Conservation (phyloP, 1,139 yeast species). For the Pichia sp. region DNA sequence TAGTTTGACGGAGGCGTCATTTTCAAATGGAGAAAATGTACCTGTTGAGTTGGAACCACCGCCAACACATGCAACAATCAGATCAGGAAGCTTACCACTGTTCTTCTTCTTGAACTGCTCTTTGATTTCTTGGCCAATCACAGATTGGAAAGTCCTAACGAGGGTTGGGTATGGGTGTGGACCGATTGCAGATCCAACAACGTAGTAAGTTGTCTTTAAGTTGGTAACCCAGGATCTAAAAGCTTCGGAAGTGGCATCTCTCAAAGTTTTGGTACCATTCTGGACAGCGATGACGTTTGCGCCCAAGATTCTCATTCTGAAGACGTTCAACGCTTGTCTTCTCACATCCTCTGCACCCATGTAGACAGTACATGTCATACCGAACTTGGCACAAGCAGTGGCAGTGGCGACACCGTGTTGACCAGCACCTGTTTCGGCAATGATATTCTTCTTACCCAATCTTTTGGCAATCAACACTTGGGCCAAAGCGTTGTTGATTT, state of each 20-base stretch:
- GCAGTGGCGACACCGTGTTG: conserved; percentile 99
- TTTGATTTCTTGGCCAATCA: conserved; percentile 92
- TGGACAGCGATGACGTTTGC: conserved; percentile 92
- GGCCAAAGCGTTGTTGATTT: conserved; percentile 93
- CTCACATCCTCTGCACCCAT: conserved; percentile 99
- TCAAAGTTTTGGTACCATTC: conserved; percentile 90
- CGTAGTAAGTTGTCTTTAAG: conserved; percentile 80
- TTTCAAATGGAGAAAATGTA: conserved; percentile 88
- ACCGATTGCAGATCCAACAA: conserved; percentile 97
- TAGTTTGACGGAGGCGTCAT: conserved; percentile 69
- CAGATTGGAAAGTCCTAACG: conserved; percentile 97
- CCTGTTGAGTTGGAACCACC: conserved; percentile 98
- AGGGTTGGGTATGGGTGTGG: conserved; percentile 98
- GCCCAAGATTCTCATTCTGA: conserved; percentile 94
- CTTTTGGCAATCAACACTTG: conserved; percentile 90
- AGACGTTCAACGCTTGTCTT: conserved; percentile 96
- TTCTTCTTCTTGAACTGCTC: conserved; percentile 79
- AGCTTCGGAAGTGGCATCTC: conserved; percentile 98
- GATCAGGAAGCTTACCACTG: conserved; percentile 81
- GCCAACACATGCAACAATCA: conserved; percentile 97
- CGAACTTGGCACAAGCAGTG: conserved; percentile 97
- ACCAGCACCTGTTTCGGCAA: conserved; percentile 99
- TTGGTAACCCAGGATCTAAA: conserved; percentile 93
- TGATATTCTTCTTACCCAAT: conserved; percentile 82
- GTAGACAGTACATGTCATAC: conserved; percentile 88